These are phyloP conservation scores for Coleophoma crateriformis DNA, from an alignment of 2,329 filamentous ascomycete genomes.

Conservation along the genomic window DNA sequence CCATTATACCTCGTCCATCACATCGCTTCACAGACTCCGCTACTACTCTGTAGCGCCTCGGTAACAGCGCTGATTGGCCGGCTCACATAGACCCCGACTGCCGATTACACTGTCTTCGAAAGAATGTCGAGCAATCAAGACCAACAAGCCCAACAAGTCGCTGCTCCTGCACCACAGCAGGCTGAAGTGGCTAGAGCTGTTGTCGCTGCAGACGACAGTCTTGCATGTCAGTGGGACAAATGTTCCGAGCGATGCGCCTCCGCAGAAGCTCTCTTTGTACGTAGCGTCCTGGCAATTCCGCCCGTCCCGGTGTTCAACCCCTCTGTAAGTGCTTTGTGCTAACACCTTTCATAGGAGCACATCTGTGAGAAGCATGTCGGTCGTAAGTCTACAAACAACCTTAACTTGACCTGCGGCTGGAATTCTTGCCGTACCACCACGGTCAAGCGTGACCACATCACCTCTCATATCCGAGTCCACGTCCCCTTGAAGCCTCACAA, in stretches of 20 bases:
- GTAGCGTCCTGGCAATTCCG: constrained; percentile 10
- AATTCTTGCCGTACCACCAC: constrained; percentile 93
- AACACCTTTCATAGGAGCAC: constrained; percentile 64
- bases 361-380: constrained; percentile 98
- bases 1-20: no score
- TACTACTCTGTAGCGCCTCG: no score
- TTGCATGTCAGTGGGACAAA: constrained; percentile 34
- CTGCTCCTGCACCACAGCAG: constrained; percentile 8
- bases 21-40: neutral
- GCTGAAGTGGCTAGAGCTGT: constrained; percentile 13
- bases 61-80: constrained; percentile 2
- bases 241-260: constrained; percentile 31
- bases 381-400: constrained; percentile 97
- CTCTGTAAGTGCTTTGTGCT: constrained; percentile 1
- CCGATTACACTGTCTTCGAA: neutral
- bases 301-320: neutral
- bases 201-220: constrained; percentile 25
- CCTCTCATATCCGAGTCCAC: constrained; percentile 96
- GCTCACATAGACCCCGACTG: neutral
- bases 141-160: constrained; percentile 11
- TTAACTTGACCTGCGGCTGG: constrained; percentile 97
- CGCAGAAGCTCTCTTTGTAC: constrained; percentile 33
- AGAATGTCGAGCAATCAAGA: neutral
- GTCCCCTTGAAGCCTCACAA: constrained; percentile 99
- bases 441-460: constrained; percentile 98